These are phyloP conservation scores for Rhizophora apiculata DNA, from an alignment of 345 rosid species.

Conservation along the genomic window DNA sequence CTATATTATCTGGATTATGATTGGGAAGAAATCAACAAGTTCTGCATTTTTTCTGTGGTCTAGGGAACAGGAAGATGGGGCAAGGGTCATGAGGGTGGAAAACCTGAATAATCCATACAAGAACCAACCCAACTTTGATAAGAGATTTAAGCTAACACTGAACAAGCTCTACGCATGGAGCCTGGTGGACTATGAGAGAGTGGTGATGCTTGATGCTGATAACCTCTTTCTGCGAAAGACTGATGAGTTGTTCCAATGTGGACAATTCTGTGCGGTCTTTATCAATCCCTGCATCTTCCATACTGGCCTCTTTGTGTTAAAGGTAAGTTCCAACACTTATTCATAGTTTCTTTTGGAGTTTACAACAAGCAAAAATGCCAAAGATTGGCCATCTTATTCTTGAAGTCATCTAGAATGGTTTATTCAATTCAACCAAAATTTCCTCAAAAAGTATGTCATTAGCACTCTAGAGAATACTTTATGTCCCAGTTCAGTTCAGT, in stretches of 20 bases:
- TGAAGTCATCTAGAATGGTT: too few relatives aligned
- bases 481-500: too few relatives aligned
- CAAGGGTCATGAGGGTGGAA: conserved; percentile 77
- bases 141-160: conserved; percentile 78
- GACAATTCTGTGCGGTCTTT: conserved; percentile 90
- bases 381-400: too few relatives aligned
- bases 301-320: conserved; percentile 89
- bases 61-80: conserved; percentile 85
- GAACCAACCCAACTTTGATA: conserved; percentile 49
- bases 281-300: conserved; percentile 98
- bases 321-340: conserved; percentile 33
- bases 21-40: not conserved
- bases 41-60: not conserved
- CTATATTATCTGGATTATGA: not conserved
- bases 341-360: not conserved
- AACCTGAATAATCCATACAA: conserved; percentile 87
- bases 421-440: too few relatives aligned
- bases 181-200: conserved; percentile 74
- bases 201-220: conserved; percentile 88
- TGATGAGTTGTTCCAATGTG: conserved; percentile 92
- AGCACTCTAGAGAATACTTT: too few relatives aligned
- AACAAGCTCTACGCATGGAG: conserved; percentile 96
- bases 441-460: too few relatives aligned
- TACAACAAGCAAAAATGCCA: not conserved
- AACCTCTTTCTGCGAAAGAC: conserved; percentile 79